Evolutionary conservation across 1,284 basidiomycete genomes (phyloP), one percentile per base, ranked within the genome.

Genomic region (Mycena sp.): DNA sequence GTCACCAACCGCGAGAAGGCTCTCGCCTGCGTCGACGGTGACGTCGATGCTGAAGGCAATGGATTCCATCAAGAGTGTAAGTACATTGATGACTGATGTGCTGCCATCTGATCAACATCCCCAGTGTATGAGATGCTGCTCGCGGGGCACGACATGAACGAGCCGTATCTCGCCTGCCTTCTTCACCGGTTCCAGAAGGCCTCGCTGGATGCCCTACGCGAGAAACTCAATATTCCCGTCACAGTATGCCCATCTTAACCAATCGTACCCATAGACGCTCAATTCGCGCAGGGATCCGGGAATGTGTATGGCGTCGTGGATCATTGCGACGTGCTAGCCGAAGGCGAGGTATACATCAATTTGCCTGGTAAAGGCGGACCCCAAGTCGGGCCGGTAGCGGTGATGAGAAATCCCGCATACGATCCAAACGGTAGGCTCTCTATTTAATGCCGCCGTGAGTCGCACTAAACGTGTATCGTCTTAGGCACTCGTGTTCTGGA

Each of bases 281-380:
- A 63, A 7, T 11, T 29, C 26, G 54, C 28, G 23, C 19, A 72
- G 70, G 60, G 67, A 45, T 72, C 72, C 3, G 63, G 61, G 2
- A 64, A 70, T 46, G 55, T 73, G 3, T 64, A 63, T 46, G 73
- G 73, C 7, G 69, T 74, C 4, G 67, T 67, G 17, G 73, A 74
- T 44, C 69, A 70, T 45, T 52, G 56, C 9, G 68, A 66, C 4
- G 58, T 67, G 11, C 58, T 74, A 6, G 50, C 64, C 14, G 71
- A 70, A n/a, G 63, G 69, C 17, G 68, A 74, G 44, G 71, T 74
- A 10, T 73, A 70, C 50, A 60, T 74, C n/a, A 71, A 73, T 56
- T 26, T 73, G 11, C 62, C 70, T 5, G 21, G 38, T 2, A 58
- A 62, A 37, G 68, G 65, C 10, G 71, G 69, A 6, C 55, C 67